These are phyloP conservation scores for Carpinus fangiana DNA, from an alignment of 306 rosid species.

Conservation along the genomic window DNA sequence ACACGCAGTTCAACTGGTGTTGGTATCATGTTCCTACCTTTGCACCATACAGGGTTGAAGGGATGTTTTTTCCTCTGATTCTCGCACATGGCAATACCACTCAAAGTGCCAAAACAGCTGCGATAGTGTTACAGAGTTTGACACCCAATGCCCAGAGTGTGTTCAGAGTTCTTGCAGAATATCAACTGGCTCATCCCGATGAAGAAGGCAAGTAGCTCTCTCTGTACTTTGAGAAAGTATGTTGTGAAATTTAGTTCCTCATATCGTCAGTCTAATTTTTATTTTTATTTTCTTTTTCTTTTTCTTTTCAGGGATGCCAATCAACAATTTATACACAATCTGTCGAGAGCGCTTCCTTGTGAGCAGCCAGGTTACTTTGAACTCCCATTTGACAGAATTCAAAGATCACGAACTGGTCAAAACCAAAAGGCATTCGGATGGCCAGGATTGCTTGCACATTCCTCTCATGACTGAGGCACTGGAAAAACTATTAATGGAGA, in stretches of 20 bases:
- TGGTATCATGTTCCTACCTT: slow-evolving; percentile 96
- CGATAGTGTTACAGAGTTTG: slow-evolving; percentile 85
- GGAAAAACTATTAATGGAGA: slow-evolving; percentile 59
- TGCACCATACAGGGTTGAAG: slow-evolving; percentile 78
- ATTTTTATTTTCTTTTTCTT: background rate
- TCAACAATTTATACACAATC: slow-evolving; percentile 55
- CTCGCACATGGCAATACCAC: slow-evolving; percentile 68
- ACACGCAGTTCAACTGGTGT: slow-evolving; percentile 88
- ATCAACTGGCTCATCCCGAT: slow-evolving; percentile 76
- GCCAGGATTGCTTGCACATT: slow-evolving; percentile 76
- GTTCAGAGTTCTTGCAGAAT: slow-evolving; percentile 86
- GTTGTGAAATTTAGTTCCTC: slow-evolving; percentile 14
- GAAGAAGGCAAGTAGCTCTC: slow-evolving; percentile 60
- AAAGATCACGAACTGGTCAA: slow-evolving; percentile 92
- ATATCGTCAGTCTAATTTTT: background rate
- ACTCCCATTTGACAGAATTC: slow-evolving; percentile 87
- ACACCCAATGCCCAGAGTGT: slow-evolving; percentile 93
- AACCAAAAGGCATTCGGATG: slow-evolving; percentile 78
- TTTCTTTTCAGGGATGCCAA: slow-evolving; percentile 68
- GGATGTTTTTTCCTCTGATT: slow-evolving; percentile 74
- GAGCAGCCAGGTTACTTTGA: slow-evolving; percentile 77
- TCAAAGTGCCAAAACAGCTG: slow-evolving; percentile 84
- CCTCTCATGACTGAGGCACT: slow-evolving; percentile 77
- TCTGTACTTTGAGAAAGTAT: slow-evolving; percentile 9
- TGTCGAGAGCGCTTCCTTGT: slow-evolving; percentile 88